Evolutionary conservation across 2,329 filamentous ascomycete species (phyloP), one percentile per base, ranked within the genome.

Genomic region (Ceratocystiopsis brevicomis): DNA sequence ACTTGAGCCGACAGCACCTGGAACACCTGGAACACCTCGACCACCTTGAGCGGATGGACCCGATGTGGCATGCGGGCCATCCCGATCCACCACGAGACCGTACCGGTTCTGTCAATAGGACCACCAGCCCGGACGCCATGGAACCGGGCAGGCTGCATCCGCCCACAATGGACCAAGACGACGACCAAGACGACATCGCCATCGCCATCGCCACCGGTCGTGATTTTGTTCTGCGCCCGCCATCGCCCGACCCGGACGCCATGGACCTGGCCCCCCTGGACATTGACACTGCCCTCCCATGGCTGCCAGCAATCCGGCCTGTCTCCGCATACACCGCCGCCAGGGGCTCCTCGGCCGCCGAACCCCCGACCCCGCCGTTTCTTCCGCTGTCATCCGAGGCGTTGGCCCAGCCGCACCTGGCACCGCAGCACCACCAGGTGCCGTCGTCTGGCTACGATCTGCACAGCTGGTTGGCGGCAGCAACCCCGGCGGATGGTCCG

Each of bases 401-500:
- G 4, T 39, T 45, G 15, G 40, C 43, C n/a, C 36, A 44, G 42
- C 40, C 44, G 12, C 32, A 48, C n/a, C 40, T 45, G 6, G 41
- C 45, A 17, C 42, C 44, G 8, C n/a, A 38, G 14, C 43, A 45
- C 25, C 32, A 36, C 38, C 39, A 44, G 21, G 46, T 46, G 14
- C 41, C 41, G 4, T 48, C 45, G 18, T 47, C 48, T 2, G 40
- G 41, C 25, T 45, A 48, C 37, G 48, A 48, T 34, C 19, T 50
- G 40, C 41, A 36, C 13, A 33, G 42, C n/a, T 50, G 48, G 48
- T 33, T 48, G 30, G 25, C 25, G 8, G 10, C 25, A 9, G 25
- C 25, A 30, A 6, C 25, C 10, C 10, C 25, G 25, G 10, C 32
- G 43, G 4, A 21, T 42, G 4, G 44, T 37, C 39, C 44, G 39